Base-by-base conservation (phyloP, 2,329 filamentous ascomycete genomes). In the Coniochaeta sp. region DNA sequence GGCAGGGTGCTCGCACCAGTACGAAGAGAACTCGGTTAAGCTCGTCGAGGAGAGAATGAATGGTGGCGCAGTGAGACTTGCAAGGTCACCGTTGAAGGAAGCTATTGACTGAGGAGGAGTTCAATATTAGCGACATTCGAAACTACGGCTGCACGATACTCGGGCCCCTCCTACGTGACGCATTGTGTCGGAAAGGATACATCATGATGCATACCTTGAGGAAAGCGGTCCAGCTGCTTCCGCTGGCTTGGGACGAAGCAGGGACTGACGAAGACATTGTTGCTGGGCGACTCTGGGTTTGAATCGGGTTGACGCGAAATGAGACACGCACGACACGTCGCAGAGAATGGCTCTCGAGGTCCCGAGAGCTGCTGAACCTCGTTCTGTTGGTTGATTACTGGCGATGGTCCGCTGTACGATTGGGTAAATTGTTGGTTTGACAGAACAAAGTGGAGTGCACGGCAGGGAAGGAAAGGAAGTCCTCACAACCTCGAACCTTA, bases 11-110 rank as follows among this genome's bases (percentile, higher is more conserved):
- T 91, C 89, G 64, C 87, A 87, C 90, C 90, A 93, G 77, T 92
- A 93, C 58, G 88, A 84, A 63, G 88, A 90, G 77, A 90, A 93
- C 72, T 93, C 90, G 67, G 88, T 89, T 63, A 93, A 78, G 64
- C 89, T 91, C 66, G 88, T 90, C 40, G 86, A 85, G 44, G 89
- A 91, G 59, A 93, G 85, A 67, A 93, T 91, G 69, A 93, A 93
- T 19, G 90, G 90, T 59, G 90, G 90, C 43, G 90, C 90, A 38
- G 90, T 93, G 69, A 93, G 78, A 62, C 89, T 91, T 36, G 89
- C 89, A 61, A 93, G 82, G 73, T 93, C 90, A 68, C 90, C 90
- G 70, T 89, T 90, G 79, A 93, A 93, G 4, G 88, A 90, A 59
- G 89, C 87, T 70, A 93, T 89, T 56, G 89, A 91, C 82, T 85